These are phyloP conservation scores for Candida ponderosae DNA, from an alignment of 805 yeast species.

Conservation along the genomic window DNA sequence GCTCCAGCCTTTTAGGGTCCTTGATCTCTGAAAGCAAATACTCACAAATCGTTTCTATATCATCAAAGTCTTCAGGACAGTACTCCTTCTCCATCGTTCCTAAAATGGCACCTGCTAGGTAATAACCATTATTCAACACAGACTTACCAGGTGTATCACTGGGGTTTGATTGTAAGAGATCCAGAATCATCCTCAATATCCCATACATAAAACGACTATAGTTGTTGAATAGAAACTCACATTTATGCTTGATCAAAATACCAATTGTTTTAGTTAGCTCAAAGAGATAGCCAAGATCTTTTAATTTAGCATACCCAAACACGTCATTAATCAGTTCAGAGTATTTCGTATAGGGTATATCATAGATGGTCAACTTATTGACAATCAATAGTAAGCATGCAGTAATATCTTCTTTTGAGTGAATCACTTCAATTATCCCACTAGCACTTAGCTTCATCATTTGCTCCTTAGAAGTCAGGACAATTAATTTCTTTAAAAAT, in stretches of 20 bases:
- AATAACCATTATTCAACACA: too few species aligned
- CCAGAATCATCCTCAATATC: too few species aligned
- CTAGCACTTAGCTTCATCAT: constrained; percentile 1
- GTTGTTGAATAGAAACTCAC: constrained; percentile 5
- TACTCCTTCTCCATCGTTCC: too few species aligned
- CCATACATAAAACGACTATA: too few species aligned
- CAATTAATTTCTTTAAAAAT: constrained; percentile 16
- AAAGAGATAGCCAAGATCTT: constrained; percentile 13
- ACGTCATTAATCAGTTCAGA: constrained; percentile 4
- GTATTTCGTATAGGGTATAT: neutral
- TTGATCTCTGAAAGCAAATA: too few species aligned
- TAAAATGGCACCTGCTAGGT: too few species aligned
- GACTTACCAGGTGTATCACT: too few species aligned
- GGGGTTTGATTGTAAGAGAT: too few species aligned
- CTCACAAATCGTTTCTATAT: too few species aligned
- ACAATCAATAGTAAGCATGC: constrained; percentile 6
- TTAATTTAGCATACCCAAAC: too few species aligned
- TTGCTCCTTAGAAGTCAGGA: constrained; percentile 7
- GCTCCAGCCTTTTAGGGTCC: too few species aligned
- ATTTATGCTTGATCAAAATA: constrained; percentile 11
- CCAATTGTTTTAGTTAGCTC: constrained; percentile 20
- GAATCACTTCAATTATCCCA: constrained; percentile 5
- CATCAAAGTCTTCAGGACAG: too few species aligned
- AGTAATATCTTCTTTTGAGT: constrained; percentile 9
- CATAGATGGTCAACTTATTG: constrained; percentile 16